Conservation (phyloP, 148 eudicot genomes). For the Selenicereus undatus region DNA sequence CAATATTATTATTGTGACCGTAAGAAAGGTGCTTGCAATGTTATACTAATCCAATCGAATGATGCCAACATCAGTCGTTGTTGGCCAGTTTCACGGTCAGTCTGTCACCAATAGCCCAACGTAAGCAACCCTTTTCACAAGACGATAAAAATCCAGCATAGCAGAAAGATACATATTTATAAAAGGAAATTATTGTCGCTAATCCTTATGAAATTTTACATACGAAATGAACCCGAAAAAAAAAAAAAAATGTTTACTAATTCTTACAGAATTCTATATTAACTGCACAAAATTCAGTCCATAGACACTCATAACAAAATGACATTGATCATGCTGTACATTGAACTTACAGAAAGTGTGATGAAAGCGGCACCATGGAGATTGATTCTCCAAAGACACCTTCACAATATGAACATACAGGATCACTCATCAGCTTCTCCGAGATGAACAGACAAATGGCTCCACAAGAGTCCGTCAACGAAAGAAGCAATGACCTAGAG, state of each 20-base stretch:
- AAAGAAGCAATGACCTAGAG: not conserved
- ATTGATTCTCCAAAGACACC: not conserved
- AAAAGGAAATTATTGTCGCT: not conserved
- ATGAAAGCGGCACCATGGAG: not conserved
- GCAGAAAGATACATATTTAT: not conserved
- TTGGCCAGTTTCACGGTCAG: too few relatives aligned
- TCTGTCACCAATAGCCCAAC: too few relatives aligned
- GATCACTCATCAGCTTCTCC: not conserved
- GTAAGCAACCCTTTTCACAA: too few relatives aligned
- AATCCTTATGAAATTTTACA: not conserved
- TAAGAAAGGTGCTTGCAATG: too few relatives aligned
- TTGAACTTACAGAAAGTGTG: not conserved
- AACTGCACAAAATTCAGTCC: constrained; percentile 16
- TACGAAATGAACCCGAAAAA: too few relatives aligned
- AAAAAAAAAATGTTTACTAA: too few relatives aligned
- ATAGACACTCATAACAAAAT: constrained; percentile 12
- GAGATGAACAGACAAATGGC: not conserved
- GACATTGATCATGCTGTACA: constrained; percentile 1
- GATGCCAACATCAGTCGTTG: not conserved
- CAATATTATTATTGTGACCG: too few relatives aligned
- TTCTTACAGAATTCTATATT: not conserved
- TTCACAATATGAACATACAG: not conserved
- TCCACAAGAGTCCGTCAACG: not conserved
- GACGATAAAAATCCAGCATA: too few relatives aligned
- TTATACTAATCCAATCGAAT: too few relatives aligned